Evolutionary conservation across 192 early-diverging fungal species (phyloP).

Genomic region (Backusella westeae): DNA sequence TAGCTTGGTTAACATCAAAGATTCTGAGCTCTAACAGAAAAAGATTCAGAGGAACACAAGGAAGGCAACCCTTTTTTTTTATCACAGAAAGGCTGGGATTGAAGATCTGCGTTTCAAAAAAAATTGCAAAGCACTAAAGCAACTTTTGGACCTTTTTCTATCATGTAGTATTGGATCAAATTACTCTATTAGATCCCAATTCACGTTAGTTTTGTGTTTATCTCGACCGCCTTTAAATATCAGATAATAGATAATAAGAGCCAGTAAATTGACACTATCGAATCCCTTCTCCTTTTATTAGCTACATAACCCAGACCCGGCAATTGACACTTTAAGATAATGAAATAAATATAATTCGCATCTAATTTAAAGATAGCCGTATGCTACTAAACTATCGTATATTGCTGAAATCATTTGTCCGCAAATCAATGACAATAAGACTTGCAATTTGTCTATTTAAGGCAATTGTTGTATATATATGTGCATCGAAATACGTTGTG

Average conservation of each 20-base stretch:
- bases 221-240: not conserved
- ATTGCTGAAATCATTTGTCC: not conserved
- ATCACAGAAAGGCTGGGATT: not conserved
- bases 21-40: constrained; percentile 1
- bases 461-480: not conserved
- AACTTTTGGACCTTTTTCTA: not conserved
- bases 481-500: not conserved
- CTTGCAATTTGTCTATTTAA: not conserved
- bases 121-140: not conserved
- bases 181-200: constrained; percentile 9
- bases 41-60: not conserved
- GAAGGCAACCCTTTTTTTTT: not conserved
- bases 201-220: constrained; percentile 7
- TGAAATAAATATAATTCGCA: not conserved
- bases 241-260: not conserved
- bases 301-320: not conserved
- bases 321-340: not conserved
- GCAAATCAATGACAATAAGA: not conserved
- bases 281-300: not conserved
- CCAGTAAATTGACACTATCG: not conserved
- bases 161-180: constrained; percentile 14
- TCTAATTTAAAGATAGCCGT: constrained; percentile 3
- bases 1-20: not conserved
- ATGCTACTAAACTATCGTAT: constrained; percentile 7
- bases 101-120: constrained; percentile 2